Evolutionary conservation across 345 rosid species (phyloP).

Genomic region (Boechera divaricarpa): DNA sequence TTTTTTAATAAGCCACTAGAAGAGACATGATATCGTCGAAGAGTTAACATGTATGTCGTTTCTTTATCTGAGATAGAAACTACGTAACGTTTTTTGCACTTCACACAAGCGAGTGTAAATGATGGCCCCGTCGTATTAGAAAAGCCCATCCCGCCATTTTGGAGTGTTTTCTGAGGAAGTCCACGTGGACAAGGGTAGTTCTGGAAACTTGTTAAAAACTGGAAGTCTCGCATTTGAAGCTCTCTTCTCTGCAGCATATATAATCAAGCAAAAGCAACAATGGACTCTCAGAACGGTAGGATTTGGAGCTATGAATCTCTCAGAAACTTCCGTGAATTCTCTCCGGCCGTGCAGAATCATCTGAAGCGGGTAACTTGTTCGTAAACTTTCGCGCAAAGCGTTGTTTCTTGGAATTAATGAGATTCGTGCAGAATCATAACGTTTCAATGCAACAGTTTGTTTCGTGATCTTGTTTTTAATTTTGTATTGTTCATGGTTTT

Average conservation of each 20-base stretch:
- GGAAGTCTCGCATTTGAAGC: neutral
- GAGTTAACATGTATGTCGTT: slow-evolving; percentile 29
- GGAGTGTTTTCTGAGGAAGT: neutral
- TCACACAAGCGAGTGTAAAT: neutral
- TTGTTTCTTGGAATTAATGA: slow-evolving; percentile 10
- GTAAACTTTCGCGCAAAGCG: neutral
- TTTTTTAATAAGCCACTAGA: neutral
- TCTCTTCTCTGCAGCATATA: neutral
- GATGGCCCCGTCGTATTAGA: neutral
- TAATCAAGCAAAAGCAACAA: slow-evolving; percentile 21
- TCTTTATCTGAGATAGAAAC: slow-evolving; percentile 16
- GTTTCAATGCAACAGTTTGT: neutral
- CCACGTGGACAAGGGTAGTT: slow-evolving; percentile 25
- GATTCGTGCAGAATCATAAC: neutral
- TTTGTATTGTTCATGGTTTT: neutral
- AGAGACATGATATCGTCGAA: neutral
- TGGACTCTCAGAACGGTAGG: slow-evolving; percentile 60
- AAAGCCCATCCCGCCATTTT: slow-evolving; percentile 33
- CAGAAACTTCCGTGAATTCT: slow-evolving; percentile 54
- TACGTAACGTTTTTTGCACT: slow-evolving; percentile 23
- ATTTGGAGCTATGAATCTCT: slow-evolving; percentile 53
- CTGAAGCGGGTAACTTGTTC: slow-evolving; percentile 67
- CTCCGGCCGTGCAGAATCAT: slow-evolving; percentile 71
- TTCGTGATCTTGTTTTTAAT: neutral
- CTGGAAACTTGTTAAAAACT: neutral